These are phyloP conservation scores for Lachancea sp. DNA, from an alignment of 805 yeast genomes.

Conservation along the genomic window DNA sequence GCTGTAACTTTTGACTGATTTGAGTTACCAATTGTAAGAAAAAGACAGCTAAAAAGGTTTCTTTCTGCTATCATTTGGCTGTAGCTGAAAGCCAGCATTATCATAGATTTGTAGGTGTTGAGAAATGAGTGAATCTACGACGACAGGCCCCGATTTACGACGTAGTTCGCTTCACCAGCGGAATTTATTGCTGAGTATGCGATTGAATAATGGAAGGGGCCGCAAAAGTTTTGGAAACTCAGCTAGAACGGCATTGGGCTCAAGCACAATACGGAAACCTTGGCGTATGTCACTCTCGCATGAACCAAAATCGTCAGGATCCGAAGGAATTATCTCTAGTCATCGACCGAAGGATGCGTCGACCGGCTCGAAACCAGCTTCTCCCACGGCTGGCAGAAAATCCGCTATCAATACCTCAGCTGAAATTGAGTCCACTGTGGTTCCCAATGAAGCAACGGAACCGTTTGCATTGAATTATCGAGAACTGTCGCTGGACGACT, in stretches of 20 bases:
- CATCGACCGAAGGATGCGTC: background rate
- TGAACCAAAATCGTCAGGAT: background rate
- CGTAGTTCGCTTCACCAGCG: conserved; percentile 22
- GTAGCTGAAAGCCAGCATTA: background rate
- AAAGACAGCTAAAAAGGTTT: no score
- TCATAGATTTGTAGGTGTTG: background rate
- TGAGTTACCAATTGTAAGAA: no score
- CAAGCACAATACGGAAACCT: background rate
- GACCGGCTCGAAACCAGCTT: background rate
- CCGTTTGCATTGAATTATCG: conserved; percentile 2
- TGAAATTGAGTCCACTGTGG: background rate
- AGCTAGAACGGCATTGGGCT: background rate
- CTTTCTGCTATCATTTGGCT: background rate
- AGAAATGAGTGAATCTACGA: conserved; percentile 1
- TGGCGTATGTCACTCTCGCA: conserved; percentile 7
- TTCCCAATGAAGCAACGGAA: background rate
- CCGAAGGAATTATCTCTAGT: background rate
- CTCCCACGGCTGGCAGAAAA: conserved; percentile 1
- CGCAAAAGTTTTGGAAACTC: conserved; percentile 6
- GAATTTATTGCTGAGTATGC: conserved; percentile 20
- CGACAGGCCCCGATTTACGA: conserved; percentile 13
- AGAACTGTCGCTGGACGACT: conserved; percentile 40
- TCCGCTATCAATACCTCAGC: background rate
- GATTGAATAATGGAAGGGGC: conserved; percentile 15
- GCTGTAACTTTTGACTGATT: no score